A percentile compares a stretch with the other conserved stretches of the same genome.
Conservation (phyloP, 371 early-diverging fungal species). For the Mucor mucedo region DNA sequence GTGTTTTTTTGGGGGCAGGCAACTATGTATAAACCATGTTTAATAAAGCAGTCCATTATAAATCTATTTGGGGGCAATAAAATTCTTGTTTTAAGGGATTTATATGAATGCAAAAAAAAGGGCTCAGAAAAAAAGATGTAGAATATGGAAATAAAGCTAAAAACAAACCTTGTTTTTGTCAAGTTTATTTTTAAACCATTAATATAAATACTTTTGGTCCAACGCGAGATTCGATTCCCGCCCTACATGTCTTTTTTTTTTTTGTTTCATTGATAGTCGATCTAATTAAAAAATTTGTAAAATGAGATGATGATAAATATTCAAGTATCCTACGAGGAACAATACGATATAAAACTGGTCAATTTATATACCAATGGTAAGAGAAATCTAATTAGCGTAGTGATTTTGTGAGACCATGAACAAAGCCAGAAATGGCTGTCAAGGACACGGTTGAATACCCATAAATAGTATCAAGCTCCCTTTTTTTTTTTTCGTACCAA, state of each 20-base stretch:
- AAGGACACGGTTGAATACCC: background rate
- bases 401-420: background rate
- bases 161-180: no score
- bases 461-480: background rate
- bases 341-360: no score
- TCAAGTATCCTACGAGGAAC: no score
- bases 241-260: background rate
- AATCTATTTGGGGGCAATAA: no score
- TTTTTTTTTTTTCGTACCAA: constrained; percentile 4
- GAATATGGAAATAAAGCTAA: no score
- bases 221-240: background rate
- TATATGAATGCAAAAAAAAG: no score
- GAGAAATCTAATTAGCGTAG: background rate
- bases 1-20: no score
- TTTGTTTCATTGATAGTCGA: background rate
- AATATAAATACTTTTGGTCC: background rate
- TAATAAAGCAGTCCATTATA: no score
- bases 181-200: constrained; percentile 3
- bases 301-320: background rate
- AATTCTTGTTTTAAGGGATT: no score
- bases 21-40: no score
- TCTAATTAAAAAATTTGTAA: background rate
- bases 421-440: background rate
- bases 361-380: background rate
- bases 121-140: no score